A percentile compares a stretch with the other conserved stretches of the same genome.
phyloP scores from a whole-genome alignment of 768 basidiomycete genomes.

The Leccinum rimulosum region DNA sequence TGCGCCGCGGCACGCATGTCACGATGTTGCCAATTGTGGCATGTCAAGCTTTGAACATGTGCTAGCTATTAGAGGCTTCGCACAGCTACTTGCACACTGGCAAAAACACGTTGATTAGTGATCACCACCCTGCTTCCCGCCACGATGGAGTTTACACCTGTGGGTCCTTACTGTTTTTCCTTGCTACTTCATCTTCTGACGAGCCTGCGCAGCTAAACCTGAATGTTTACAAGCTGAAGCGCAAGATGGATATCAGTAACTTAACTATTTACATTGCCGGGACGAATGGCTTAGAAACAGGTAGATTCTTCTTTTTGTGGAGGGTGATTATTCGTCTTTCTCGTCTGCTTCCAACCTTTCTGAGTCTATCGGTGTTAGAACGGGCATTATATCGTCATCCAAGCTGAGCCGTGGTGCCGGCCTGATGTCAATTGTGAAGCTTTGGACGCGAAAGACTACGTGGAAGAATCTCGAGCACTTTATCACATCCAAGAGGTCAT shows the following conservation, averaged over 20 bases:
- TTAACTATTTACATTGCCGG: constrained; percentile 22
- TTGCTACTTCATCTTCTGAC: constrained; percentile 7
- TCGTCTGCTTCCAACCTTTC: not conserved
- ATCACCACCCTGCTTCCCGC: not conserved
- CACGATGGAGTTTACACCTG: constrained; percentile 29
- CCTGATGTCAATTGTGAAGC: not conserved
- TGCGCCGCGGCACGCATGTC: not conserved
- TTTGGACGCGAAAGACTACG: not conserved
- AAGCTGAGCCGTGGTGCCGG: constrained; percentile 32
- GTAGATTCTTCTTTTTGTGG: constrained; percentile 29
- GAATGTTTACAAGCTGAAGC: constrained; percentile 22
- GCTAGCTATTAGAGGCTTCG: not conserved
- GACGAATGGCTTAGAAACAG: constrained; percentile 3
- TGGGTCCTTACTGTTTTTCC: constrained; percentile 22
- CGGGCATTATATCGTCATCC: constrained; percentile 27
- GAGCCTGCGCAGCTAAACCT: constrained; percentile 13
- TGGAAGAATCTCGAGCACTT: constrained; percentile 23
- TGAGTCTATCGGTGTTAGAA: constrained; percentile 20
- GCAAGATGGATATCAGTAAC: constrained; percentile 22
- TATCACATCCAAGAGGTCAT: constrained; percentile 29
- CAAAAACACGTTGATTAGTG: constrained; percentile 19
- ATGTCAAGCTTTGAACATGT: constrained; percentile 17
- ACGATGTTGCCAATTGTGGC: constrained; percentile 16
- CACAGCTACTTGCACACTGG: not conserved
- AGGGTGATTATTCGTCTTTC: constrained; percentile 14